Evolutionary conservation across 2,329 filamentous ascomycete genomes (phyloP), one percentile per base, ranked within the genome.

Genomic region (Dendryphion nanum): DNA sequence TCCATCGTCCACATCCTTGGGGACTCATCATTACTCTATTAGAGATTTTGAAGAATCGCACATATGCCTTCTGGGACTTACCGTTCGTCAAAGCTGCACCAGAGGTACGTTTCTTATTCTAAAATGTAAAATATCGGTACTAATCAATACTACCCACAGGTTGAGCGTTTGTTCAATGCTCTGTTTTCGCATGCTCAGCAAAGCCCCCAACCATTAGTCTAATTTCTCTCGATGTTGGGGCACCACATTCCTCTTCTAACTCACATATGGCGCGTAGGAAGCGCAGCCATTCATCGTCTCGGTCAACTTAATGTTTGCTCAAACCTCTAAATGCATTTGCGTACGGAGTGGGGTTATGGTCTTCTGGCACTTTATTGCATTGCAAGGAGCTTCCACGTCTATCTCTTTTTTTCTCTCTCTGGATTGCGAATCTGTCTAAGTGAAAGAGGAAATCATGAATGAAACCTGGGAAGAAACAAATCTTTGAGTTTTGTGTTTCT

Each of bases 1-100:
- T 89, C 16, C 89, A 88, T 64, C 89, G 90, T 70, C 91, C 91
- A 36, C 91, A 97, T 63, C 91, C 94, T 14, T 97, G 91, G 91
- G 94, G 94, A 10, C 72, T 98, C 30, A 83, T 96, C 62, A 83
- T 90, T 46, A 91, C 89, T 23, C 78, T 95, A 44, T 72, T 93
- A 47, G 93, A 97, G 71, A 77, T 98, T 40, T 76, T 95, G 51
- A 94, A 95, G 74, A 96, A 95, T 63, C 83, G 86, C 37, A 87
- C 83, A 60, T 94, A 91, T 66, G 82, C 82, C 59, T 95, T 98
- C 74, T 97, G 94, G 73, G 87, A 93, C 35, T 76, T 95, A 50
- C 86, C 88, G 18, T 96, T 95, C 57, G 86, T 97, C 68, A 94
- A 95, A 73, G 79, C 84, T 50, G 81, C 85, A 51, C 89, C 89